Evolutionary conservation across 2,329 filamentous ascomycete species (phyloP).

Genomic region (Beauveria asiatica): DNA sequence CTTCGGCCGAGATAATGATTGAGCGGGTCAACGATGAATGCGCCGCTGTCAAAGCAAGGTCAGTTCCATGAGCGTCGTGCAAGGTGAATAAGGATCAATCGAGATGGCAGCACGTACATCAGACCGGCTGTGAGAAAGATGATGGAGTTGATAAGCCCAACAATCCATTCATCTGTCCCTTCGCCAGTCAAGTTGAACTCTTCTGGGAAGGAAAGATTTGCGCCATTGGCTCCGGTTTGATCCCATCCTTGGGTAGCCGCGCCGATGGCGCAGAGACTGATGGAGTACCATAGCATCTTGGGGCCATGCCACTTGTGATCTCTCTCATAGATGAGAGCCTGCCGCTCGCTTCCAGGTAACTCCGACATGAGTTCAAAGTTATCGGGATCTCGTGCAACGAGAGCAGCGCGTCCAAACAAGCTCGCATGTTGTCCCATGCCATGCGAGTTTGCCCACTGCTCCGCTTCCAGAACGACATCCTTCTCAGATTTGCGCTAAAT

Average conservation of each 20-base stretch:
- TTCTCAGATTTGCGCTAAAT: constrained; percentile 20
- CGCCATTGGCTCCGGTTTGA: constrained; percentile 53
- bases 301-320: constrained; percentile 52
- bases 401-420: constrained; percentile 29
- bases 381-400: constrained; percentile 25
- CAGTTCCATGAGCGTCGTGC: not conserved
- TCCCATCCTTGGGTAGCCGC: constrained; percentile 56
- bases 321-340: constrained; percentile 32
- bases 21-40: constrained; percentile 33
- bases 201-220: constrained; percentile 50
- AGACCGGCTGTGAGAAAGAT: constrained; percentile 41
- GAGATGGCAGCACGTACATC: constrained; percentile 33
- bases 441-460: constrained; percentile 40
- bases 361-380: constrained; percentile 20
- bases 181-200: constrained; percentile 26
- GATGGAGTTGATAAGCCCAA: constrained; percentile 26
- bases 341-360: constrained; percentile 28
- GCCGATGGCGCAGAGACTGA: constrained; percentile 45
- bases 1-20: constrained; percentile 58
- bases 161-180: constrained; percentile 37
- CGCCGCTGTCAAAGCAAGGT: constrained; percentile 15
- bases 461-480: constrained; percentile 30
- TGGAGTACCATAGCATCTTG: constrained; percentile 32
- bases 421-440: constrained; percentile 39
- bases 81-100: not conserved